Conservation (phyloP, 805 yeast species). For the Metschnikowia lunata region DNA sequence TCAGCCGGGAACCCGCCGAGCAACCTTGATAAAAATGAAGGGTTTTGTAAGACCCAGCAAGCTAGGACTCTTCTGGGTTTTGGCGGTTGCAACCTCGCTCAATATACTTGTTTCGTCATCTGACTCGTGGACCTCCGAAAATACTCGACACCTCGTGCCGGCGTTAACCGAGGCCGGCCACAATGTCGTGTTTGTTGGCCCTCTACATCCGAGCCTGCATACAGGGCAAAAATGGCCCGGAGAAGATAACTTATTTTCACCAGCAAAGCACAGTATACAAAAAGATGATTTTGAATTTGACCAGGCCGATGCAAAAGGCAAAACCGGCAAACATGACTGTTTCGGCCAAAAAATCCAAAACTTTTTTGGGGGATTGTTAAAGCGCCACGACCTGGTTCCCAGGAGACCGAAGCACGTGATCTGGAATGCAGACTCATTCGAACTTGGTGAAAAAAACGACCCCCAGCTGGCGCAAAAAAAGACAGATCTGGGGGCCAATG, state of each 20-base stretch:
- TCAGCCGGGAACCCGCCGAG: too few species aligned
- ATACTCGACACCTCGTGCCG: slow-evolving; percentile 26
- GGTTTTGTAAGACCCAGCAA: too few species aligned
- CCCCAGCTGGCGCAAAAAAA: background rate
- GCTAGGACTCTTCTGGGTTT: background rate
- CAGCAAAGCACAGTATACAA: too few species aligned
- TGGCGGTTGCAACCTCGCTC: slow-evolving; percentile 15
- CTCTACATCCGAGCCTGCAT: slow-evolving; percentile 16
- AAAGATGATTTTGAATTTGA: background rate
- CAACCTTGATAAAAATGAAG: too few species aligned
- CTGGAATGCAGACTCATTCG: slow-evolving; percentile 3
- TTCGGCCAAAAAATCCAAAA: slow-evolving; percentile 17
- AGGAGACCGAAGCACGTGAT: slow-evolving; percentile 22
- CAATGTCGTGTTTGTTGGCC: slow-evolving; percentile 30
- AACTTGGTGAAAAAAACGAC: background rate
- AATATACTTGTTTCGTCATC: slow-evolving; percentile 30
- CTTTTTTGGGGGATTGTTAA: slow-evolving; percentile 21
- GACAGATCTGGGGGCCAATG: slow-evolving; percentile 1
- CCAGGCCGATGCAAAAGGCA: background rate
- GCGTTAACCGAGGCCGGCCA: slow-evolving; percentile 28
- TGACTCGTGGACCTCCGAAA: slow-evolving; percentile 38
- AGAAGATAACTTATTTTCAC: too few species aligned
- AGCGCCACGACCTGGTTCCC: slow-evolving; percentile 11
- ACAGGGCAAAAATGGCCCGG: background rate
- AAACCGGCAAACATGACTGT: slow-evolving; percentile 19